phyloP scores from a whole-genome alignment of 2,329 filamentous ascomycete genomes.

The Nemania diffusa region DNA sequence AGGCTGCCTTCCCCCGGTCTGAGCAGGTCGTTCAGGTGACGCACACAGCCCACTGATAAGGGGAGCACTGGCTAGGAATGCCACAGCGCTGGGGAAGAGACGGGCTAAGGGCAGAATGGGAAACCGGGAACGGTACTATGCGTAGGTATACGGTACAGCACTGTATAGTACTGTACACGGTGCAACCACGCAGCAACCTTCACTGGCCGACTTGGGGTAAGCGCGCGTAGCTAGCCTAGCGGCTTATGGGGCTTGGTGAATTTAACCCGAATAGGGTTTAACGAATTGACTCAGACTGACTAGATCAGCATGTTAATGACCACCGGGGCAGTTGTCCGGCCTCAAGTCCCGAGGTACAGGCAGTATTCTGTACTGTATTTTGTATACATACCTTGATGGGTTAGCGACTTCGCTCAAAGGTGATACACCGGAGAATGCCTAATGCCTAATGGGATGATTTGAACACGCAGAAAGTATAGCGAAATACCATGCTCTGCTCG shows the following conservation, averaged over 20 bases:
- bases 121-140: constrained; percentile 22
- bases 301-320: constrained; percentile 24
- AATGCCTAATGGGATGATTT: background rate
- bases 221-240: constrained; percentile 24
- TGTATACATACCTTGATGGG: background rate
- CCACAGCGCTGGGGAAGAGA: background rate
- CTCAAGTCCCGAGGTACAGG: constrained; percentile 12
- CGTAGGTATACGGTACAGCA: background rate
- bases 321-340: constrained; percentile 6
- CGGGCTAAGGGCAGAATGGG: constrained; percentile 4
- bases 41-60: constrained; percentile 47
- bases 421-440: no score
- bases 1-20: constrained; percentile 45
- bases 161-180: constrained; percentile 15
- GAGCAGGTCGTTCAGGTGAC: constrained; percentile 46
- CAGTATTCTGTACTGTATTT: background rate
- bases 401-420: background rate
- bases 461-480: background rate
- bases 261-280: constrained; percentile 25
- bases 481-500: background rate
- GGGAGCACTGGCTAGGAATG: constrained; percentile 14
- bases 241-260: constrained; percentile 9
- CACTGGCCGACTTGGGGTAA: constrained; percentile 34
- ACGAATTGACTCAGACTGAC: constrained; percentile 30
- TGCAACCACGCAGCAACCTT: constrained; percentile 33